phyloP scores from a whole-genome alignment of 106 monocot genomes.

The Acorus gramineus region DNA sequence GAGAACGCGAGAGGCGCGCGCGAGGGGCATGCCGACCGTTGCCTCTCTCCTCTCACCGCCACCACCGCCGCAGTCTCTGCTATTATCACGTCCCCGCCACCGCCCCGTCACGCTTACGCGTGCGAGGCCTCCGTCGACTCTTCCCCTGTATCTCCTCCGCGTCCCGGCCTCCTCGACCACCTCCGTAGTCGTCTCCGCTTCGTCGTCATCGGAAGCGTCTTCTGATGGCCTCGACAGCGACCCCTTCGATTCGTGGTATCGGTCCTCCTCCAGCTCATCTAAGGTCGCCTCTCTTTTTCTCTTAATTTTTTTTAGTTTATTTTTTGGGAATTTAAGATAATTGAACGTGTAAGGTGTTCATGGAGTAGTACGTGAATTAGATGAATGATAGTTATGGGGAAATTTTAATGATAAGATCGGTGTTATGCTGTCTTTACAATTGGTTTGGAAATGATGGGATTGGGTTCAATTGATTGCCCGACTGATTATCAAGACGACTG shows the following conservation, averaged over 20 bases:
- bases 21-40: constrained; percentile 42
- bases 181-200: too few relatives aligned
- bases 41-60: constrained; percentile 21
- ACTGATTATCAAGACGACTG: too few relatives aligned
- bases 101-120: background rate
- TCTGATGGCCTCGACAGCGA: constrained; percentile 31
- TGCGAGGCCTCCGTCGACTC: background rate
- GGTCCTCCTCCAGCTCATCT: constrained; percentile 12
- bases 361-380: too few relatives aligned
- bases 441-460: too few relatives aligned
- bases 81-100: constrained; percentile 16
- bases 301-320: background rate
- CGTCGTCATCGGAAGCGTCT: constrained; percentile 3
- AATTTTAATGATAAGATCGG: too few relatives aligned
- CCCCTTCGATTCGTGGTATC: background rate
- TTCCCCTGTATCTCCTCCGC: constrained; percentile 20
- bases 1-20: background rate
- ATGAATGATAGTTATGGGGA: too few relatives aligned
- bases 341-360: too few relatives aligned
- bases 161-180: too few relatives aligned
- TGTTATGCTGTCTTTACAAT: too few relatives aligned
- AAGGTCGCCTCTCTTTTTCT: constrained; percentile 20
- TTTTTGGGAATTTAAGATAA: too few relatives aligned
- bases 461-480: too few relatives aligned
- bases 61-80: constrained; percentile 17